Conservation (phyloP, 192 early-diverging fungal genomes). For the Backusella westeae region DNA sequence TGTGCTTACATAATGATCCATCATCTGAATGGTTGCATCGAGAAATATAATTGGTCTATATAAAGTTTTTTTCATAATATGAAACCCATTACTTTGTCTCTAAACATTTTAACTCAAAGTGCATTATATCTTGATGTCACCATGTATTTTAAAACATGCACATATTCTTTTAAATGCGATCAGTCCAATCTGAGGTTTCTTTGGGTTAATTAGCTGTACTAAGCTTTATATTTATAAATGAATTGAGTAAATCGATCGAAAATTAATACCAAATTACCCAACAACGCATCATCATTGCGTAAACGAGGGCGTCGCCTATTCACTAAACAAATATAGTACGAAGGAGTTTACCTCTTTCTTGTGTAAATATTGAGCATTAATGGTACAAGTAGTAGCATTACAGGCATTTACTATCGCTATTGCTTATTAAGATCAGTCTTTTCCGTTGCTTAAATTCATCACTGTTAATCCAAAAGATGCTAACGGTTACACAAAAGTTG, state of each 20-base stretch:
- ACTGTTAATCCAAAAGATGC: neutral
- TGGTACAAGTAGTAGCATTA: neutral
- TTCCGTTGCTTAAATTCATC: neutral
- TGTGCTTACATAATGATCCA: neutral
- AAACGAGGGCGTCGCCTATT: neutral
- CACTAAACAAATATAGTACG: neutral
- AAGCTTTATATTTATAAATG: too few species aligned
- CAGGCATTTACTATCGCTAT: neutral
- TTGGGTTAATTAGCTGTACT: too few species aligned
- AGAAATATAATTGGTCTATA: neutral
- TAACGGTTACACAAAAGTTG: neutral
- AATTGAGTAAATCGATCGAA: neutral
- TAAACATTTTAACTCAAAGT: too few species aligned
- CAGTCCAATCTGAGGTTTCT: too few species aligned
- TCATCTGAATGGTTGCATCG: neutral
- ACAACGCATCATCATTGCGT: neutral
- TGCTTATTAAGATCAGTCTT: neutral
- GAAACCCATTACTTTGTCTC: neutral
- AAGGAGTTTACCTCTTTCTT: neutral
- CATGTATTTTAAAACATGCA: too few species aligned
- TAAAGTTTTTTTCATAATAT: neutral
- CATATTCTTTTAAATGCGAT: too few species aligned
- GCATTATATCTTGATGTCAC: too few species aligned
- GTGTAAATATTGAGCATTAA: neutral
- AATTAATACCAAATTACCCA: neutral